Evolutionary conservation across 352 stramenopile species (phyloP).

Genomic region (Phytopythium delawarense): DNA sequence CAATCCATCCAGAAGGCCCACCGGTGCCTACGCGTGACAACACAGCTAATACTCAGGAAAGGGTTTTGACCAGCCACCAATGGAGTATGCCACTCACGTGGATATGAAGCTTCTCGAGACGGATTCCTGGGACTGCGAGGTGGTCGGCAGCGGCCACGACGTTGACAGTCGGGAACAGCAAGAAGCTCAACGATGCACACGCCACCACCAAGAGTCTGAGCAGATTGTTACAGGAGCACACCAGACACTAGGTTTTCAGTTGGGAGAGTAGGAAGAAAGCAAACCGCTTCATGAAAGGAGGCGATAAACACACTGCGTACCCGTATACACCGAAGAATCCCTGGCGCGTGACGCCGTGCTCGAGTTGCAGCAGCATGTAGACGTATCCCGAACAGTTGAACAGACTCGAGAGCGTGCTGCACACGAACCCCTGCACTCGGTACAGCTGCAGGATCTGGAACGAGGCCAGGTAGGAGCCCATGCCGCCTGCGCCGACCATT

Average conservation of each 20-base stretch:
- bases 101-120: conserved; percentile 44
- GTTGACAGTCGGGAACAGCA: conserved; percentile 73
- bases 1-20: conserved; percentile 54
- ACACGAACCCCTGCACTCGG: conserved; percentile 69
- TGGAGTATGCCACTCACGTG: conserved; percentile 25
- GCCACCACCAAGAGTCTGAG: conserved; percentile 37
- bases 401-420: conserved; percentile 74
- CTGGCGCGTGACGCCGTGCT: conserved; percentile 30
- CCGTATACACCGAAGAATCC: conserved; percentile 60
- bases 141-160: conserved; percentile 41
- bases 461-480: conserved; percentile 67
- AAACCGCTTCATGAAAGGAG: neutral
- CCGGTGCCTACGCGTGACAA: conserved; percentile 33
- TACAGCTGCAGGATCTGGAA: conserved; percentile 84
- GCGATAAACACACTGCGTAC: conserved; percentile 22
- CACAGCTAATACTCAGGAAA: neutral
- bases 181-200: conserved; percentile 46
- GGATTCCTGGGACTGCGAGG: conserved; percentile 46
- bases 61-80: neutral
- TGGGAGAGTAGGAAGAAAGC: neutral
- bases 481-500: conserved; percentile 62
- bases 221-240: neutral
- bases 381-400: conserved; percentile 85
- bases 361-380: conserved; percentile 78
- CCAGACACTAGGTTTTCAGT: neutral